phyloP scores from a whole-genome alignment of 208 protist species.

The Herpetomonas samuelpessoai region DNA sequence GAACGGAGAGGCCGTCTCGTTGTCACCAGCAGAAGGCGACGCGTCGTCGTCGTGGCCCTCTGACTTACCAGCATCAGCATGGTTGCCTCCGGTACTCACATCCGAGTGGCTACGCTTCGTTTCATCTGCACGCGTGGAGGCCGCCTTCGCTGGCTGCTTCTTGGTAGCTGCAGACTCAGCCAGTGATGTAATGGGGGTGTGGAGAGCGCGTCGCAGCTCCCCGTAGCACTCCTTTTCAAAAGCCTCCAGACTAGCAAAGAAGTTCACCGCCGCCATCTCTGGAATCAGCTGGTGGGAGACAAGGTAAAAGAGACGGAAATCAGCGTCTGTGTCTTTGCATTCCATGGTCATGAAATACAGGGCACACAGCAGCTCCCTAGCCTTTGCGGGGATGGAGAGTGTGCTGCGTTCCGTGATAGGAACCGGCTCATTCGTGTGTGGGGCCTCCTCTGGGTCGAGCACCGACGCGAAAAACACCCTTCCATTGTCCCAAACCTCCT shows the following conservation, averaged over 20 bases:
- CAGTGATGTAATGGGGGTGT: slow-evolving; percentile 1
- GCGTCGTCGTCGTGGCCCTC: too few relatives aligned
- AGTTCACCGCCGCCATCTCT: slow-evolving; percentile 83
- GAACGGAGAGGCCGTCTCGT: background rate
- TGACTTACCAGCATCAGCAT: background rate
- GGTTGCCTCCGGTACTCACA: too few relatives aligned
- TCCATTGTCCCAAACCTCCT: slow-evolving; percentile 29
- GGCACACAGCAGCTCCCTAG: slow-evolving; percentile 64
- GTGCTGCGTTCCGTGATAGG: too few relatives aligned
- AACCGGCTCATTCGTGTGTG: too few relatives aligned
- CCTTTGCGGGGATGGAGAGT: slow-evolving; percentile 13
- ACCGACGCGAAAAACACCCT: slow-evolving; percentile 59
- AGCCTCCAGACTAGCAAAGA: slow-evolving; percentile 72
- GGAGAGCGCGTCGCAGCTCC: slow-evolving; percentile 6
- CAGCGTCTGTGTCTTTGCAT: slow-evolving; percentile 73
- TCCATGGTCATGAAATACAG: slow-evolving; percentile 84
- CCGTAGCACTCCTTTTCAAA: slow-evolving; percentile 39
- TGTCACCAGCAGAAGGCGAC: too few relatives aligned
- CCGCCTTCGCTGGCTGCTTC: too few relatives aligned
- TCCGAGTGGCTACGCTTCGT: background rate
- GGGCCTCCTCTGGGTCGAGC: slow-evolving; percentile 2
- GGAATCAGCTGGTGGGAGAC: slow-evolving; percentile 82
- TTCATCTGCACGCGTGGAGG: background rate
- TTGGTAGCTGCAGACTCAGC: too few relatives aligned
- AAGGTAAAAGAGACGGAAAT: slow-evolving; percentile 86